Base-by-base conservation (phyloP, 805 yeast species). In the Wickerhamiella lipophila region DNA sequence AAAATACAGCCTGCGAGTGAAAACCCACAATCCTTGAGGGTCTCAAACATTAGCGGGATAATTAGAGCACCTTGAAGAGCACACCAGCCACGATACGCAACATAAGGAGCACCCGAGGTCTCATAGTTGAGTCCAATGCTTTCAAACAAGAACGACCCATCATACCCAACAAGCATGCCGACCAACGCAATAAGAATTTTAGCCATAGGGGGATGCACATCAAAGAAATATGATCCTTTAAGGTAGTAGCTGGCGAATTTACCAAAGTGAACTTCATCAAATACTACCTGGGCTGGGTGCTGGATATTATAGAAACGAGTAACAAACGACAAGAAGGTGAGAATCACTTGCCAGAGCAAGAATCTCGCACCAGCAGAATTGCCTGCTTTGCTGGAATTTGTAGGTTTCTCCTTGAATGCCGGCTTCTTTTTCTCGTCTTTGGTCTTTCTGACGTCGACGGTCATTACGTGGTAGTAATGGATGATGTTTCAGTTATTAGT, bases 121-220 rank as follows among this genome's bases (percentile, higher is more conserved):
- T 95, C 95, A 64, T 82, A 92, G 23, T 63, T 66, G 42, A 72
- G 72, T 46, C 95, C 94, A 41, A 58, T 58, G 43, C 94, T 82
- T 25, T 83, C 89, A 69, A 92, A 92, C 54, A 77, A 84, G 76
- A 88, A 92, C 22, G 81, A 72, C 16, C 97, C 96, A 61, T 87
- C 78, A 67, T 80, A 87, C 13, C 87, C 88, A 35, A 92, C 89
- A 52, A 87, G 63, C 63, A 77, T 85, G 42, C 95, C 96, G 39
- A 88, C 79, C 36, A 85, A 70, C 0, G 94, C 97, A 51, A 86
- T 84, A 52, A 92, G 72, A 82, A 89, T 81, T 66, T 89, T 89
- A 19, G 96, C 97, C 58, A 89, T 70, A 1, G 98, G 98, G 44
- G 98, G 98, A 66, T 89, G 98, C 29, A 89, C 96, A 66, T 89